phyloP scores from a whole-genome alignment of 2,329 filamentous ascomycete species.

The Colletotrichum tropicale region DNA sequence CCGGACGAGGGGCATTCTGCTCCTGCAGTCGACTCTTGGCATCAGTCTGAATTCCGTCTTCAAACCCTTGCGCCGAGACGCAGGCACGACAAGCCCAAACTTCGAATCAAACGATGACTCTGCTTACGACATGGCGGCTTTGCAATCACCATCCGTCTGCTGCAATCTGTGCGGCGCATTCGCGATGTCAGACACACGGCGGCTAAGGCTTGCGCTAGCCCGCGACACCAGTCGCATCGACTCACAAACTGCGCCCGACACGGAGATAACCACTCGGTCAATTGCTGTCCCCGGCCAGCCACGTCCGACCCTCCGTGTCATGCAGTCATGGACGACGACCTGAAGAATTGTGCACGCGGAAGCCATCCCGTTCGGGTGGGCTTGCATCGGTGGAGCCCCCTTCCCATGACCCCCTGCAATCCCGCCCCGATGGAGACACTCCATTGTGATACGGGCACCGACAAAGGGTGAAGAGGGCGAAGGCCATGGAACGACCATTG shows the following conservation, averaged over 20 bases:
- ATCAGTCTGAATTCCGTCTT: background rate
- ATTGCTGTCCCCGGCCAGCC: background rate
- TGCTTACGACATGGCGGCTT: background rate
- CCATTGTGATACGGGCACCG: slow-evolving; percentile 8
- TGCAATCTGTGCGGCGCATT: background rate
- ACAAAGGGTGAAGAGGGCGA: slow-evolving; percentile 15
- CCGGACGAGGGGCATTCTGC: background rate
- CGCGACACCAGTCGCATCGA: background rate
- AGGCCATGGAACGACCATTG: slow-evolving; percentile 11
- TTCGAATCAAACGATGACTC: background rate
- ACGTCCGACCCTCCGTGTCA: background rate
- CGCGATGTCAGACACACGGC: background rate
- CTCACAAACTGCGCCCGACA: background rate
- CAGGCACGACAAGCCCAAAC: background rate
- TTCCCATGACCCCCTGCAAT: background rate
- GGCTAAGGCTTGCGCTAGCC: background rate
- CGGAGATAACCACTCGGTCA: slow-evolving; percentile 11
- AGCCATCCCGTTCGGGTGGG: slow-evolving; percentile 6
- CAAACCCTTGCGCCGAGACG: background rate
- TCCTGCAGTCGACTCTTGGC: background rate
- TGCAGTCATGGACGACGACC: background rate
- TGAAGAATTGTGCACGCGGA: slow-evolving; percentile 3
- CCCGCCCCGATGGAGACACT: background rate
- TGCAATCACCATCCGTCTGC: background rate
- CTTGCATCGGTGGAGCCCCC: background rate